A percentile compares a stretch with the other conserved stretches of the same genome.
phyloP scores from a whole-genome alignment of 139 green algal genomes.

The Spirogloea muscicola region DNA sequence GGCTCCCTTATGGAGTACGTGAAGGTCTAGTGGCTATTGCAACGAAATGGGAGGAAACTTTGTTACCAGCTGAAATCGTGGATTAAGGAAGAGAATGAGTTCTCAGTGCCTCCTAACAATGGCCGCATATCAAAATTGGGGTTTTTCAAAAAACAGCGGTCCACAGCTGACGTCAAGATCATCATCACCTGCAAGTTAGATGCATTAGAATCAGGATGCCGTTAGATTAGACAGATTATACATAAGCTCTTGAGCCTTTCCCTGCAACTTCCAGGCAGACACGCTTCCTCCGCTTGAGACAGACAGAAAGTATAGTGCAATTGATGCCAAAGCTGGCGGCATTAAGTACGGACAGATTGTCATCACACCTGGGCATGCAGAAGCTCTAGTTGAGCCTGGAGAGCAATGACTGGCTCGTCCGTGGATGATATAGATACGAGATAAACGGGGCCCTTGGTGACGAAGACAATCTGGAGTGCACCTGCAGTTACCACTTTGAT shows the following conservation, averaged over 20 bases:
- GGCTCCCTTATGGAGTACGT: not conserved
- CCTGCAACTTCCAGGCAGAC: too few species aligned
- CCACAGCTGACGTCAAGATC: slow-evolving; percentile 60
- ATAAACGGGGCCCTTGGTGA: slow-evolving; percentile 60
- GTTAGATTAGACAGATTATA: too few species aligned
- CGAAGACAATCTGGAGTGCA: slow-evolving; percentile 62
- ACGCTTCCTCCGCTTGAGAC: too few species aligned
- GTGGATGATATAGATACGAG: slow-evolving; percentile 59
- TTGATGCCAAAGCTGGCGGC: too few species aligned
- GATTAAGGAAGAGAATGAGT: slow-evolving; percentile 15
- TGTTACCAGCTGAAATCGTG: slow-evolving; percentile 15
- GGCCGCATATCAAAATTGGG: slow-evolving; percentile 66
- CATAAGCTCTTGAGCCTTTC: too few species aligned
- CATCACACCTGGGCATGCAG: slow-evolving; percentile 54
- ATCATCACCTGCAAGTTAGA: slow-evolving; percentile 54
- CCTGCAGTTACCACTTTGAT: slow-evolving; percentile 55
- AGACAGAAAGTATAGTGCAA: too few species aligned
- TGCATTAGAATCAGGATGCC: too few species aligned
- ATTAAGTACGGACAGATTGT: too few species aligned
- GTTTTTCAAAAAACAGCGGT: slow-evolving; percentile 59
- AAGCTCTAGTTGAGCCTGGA: slow-evolving; percentile 62
- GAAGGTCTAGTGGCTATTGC: not conserved
- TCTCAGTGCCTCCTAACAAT: slow-evolving; percentile 56
- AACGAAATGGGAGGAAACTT: not conserved
- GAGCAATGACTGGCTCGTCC: slow-evolving; percentile 54